These are phyloP conservation scores for Paramecium sonneborni DNA, from an alignment of 73 alveolate species.

Conservation along the genomic window DNA sequence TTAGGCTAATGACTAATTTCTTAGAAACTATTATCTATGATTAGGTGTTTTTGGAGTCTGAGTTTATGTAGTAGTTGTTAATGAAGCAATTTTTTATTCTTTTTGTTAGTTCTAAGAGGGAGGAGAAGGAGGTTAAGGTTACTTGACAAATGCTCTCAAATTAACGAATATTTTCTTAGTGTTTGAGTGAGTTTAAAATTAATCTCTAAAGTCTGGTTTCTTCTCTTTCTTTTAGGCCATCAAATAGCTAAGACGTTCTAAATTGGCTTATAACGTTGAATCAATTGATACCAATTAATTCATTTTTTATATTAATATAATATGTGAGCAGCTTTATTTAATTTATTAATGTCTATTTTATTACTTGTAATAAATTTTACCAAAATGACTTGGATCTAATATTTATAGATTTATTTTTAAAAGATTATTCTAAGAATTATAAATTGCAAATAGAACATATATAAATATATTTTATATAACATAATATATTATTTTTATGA, in stretches of 20 bases:
- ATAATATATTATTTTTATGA: no score
- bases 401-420: no score
- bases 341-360: neutral
- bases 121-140: neutral
- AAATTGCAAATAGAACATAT: neutral
- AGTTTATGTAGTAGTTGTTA: neutral
- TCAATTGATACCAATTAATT: neutral
- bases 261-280: slow-evolving; percentile 27
- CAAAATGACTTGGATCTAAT: neutral
- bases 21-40: neutral
- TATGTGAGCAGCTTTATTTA: neutral
- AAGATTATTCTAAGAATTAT: neutral
- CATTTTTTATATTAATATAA: neutral
- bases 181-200: neutral
- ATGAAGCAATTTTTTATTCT: neutral
- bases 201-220: neutral
- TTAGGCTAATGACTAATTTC: neutral
- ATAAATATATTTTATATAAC: no score
- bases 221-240: slow-evolving; percentile 6
- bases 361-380: no score
- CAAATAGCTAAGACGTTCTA: slow-evolving; percentile 38
- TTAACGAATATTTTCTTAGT: slow-evolving; percentile 27
- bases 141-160: neutral
- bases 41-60: slow-evolving; percentile 1
- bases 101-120: neutral